Evolutionary conservation across 768 basidiomycete genomes (phyloP).

Genomic region (Cantharellus anzutake): DNA sequence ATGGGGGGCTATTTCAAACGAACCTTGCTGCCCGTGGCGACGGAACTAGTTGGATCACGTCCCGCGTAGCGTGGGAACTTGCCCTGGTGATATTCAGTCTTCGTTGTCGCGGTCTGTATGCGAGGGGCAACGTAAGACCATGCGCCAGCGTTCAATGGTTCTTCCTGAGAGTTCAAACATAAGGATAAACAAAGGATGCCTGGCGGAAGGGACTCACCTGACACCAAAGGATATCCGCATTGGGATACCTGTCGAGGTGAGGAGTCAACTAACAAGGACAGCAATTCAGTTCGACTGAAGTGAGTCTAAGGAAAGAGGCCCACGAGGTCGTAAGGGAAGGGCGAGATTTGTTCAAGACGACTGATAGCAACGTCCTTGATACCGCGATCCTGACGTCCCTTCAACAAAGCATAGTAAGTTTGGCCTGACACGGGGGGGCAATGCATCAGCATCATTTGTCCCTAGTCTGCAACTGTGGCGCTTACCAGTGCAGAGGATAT

Average conservation of each 20-base stretch:
- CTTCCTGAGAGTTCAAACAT: slow-evolving; percentile 35
- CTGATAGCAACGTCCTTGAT: slow-evolving; percentile 91
- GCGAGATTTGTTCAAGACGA: slow-evolving; percentile 85
- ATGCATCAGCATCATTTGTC: background rate
- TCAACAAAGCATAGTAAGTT: slow-evolving; percentile 77
- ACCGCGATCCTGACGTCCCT: slow-evolving; percentile 79
- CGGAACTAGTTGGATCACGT: slow-evolving; percentile 77
- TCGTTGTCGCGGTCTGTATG: slow-evolving; percentile 79
- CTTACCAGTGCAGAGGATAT: slow-evolving; percentile 73
- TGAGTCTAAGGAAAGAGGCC: slow-evolving; percentile 14
- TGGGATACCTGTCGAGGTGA: slow-evolving; percentile 91
- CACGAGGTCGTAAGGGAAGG: slow-evolving; percentile 92
- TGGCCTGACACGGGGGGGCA: slow-evolving; percentile 36
- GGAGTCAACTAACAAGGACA: slow-evolving; percentile 46
- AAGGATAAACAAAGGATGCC: background rate
- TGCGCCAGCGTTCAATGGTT: slow-evolving; percentile 91
- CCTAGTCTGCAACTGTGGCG: background rate
- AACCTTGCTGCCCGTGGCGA: slow-evolving; percentile 85
- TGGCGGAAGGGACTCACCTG: slow-evolving; percentile 31
- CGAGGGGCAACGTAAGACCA: slow-evolving; percentile 95
- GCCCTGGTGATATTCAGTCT: slow-evolving; percentile 78
- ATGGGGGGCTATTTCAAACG: slow-evolving; percentile 7
- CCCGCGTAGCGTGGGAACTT: slow-evolving; percentile 89
- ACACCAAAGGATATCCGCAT: slow-evolving; percentile 84
- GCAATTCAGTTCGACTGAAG: slow-evolving; percentile 5